A percentile compares a stretch with the other conserved stretches of the same genome.
phyloP scores from a whole-genome alignment of 495 filamentous ascomycete genomes.

The Sphaerosporella brunnea region DNA sequence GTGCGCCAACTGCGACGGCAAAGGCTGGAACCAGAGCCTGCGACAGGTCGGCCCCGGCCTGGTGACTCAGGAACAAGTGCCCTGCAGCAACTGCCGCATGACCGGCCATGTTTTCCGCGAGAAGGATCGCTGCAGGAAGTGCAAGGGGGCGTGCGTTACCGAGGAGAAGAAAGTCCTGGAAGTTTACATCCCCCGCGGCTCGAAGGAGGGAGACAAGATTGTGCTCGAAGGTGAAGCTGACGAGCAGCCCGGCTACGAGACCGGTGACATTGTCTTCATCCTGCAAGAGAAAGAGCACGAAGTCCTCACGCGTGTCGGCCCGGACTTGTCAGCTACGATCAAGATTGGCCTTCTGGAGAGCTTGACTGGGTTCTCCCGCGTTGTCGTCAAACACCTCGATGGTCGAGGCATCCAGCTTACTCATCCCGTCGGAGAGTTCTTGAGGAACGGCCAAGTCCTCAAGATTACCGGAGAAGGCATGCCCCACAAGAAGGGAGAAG shows the following conservation, averaged over 20 bases:
- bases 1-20: conserved; percentile 67
- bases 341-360: conserved; percentile 69
- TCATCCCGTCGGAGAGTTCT: conserved; percentile 53
- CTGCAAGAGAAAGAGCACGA: conserved; percentile 67
- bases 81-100: conserved; percentile 64
- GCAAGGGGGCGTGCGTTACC: conserved; percentile 70
- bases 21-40: conserved; percentile 52
- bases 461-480: conserved; percentile 82
- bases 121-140: conserved; percentile 96
- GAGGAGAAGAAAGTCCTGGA: conserved; percentile 84
- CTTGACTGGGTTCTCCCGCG: conserved; percentile 71
- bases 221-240: conserved; percentile 88
- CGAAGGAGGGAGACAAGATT: conserved; percentile 74
- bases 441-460: conserved; percentile 65
- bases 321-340: conserved; percentile 65
- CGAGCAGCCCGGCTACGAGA: conserved; percentile 75
- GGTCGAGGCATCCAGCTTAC: conserved; percentile 72
- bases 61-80: conserved; percentile 52
- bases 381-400: conserved; percentile 83
- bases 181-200: conserved; percentile 84
- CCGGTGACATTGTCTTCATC: conserved; percentile 82
- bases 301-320: conserved; percentile 59
- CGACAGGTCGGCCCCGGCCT: conserved; percentile 64
- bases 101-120: conserved; percentile 71
- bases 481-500: conserved; percentile 71